Conservation (phyloP, 2,329 filamentous ascomycete species). For the Pseudogymnoascus sp. region DNA sequence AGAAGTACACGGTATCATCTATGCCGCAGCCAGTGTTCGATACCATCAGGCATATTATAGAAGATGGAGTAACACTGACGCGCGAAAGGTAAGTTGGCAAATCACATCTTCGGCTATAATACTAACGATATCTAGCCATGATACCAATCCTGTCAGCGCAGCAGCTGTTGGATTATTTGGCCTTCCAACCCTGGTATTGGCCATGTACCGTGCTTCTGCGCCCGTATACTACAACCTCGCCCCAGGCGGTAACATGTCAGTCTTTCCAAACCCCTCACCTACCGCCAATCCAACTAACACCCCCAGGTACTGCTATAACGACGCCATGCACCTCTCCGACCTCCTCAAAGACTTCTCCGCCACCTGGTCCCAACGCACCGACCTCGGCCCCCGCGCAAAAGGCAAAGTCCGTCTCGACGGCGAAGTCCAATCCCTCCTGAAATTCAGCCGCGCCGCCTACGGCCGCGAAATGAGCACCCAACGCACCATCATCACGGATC, state of each 20-base stretch:
- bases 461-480: constrained; percentile 51
- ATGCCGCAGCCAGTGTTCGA: constrained; percentile 72
- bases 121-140: constrained; percentile 26
- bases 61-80: constrained; percentile 54
- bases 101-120: background rate
- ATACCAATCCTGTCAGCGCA: constrained; percentile 51
- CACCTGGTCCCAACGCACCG: constrained; percentile 44
- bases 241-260: constrained; percentile 55
- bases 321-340: constrained; percentile 55
- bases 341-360: constrained; percentile 40
- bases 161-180: constrained; percentile 62
- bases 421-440: constrained; percentile 50
- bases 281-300: constrained; percentile 2
- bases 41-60: constrained; percentile 50
- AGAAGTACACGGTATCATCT: constrained; percentile 81
- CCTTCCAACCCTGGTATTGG: constrained; percentile 62
- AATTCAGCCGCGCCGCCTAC: constrained; percentile 54
- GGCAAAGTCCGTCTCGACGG: constrained; percentile 50
- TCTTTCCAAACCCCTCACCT: background rate
- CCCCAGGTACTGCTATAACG: constrained; percentile 57
- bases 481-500: constrained; percentile 51
- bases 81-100: constrained; percentile 35
- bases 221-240: constrained; percentile 62
- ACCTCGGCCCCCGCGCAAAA: constrained; percentile 41
- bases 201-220: constrained; percentile 72